These are phyloP conservation scores for Lactifluus subvellereus DNA, from an alignment of 768 basidiomycete species.

Conservation along the genomic window DNA sequence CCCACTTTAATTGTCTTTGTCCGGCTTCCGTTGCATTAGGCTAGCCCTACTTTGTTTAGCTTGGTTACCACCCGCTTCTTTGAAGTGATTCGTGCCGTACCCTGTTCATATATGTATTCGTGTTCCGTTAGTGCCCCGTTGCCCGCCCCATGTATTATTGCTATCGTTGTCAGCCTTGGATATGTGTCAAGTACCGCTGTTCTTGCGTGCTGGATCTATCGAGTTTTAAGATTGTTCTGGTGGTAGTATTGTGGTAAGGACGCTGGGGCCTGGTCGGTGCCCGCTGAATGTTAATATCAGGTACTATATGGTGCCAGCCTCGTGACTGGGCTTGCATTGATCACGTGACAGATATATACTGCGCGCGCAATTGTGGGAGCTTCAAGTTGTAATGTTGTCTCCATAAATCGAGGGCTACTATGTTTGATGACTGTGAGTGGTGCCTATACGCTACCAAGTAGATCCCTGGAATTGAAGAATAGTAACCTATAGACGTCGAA, in stretches of 20 bases:
- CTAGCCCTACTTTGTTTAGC: background rate
- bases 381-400: background rate
- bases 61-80: background rate
- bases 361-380: background rate
- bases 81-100: background rate
- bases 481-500: conserved; percentile 63
- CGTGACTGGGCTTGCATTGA: background rate
- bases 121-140: conserved; percentile 10
- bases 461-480: conserved; percentile 10
- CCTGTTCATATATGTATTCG: conserved; percentile 9
- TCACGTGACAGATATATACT: background rate
- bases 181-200: conserved; percentile 1
- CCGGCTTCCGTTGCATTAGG: background rate
- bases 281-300: no score
- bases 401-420: conserved; percentile 11
- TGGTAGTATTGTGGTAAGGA: no score
- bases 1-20: background rate
- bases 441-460: background rate
- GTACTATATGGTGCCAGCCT: no score
- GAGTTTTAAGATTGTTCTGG: background rate
- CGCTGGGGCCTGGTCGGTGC: no score
- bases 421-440: conserved; percentile 41
- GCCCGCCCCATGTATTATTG: conserved; percentile 9
- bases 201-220: background rate
- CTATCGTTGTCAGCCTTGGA: conserved; percentile 1